Evolutionary conservation across 2,329 filamentous ascomycete genomes (phyloP).

Genomic region (Hymenoscyphus infarciens): DNA sequence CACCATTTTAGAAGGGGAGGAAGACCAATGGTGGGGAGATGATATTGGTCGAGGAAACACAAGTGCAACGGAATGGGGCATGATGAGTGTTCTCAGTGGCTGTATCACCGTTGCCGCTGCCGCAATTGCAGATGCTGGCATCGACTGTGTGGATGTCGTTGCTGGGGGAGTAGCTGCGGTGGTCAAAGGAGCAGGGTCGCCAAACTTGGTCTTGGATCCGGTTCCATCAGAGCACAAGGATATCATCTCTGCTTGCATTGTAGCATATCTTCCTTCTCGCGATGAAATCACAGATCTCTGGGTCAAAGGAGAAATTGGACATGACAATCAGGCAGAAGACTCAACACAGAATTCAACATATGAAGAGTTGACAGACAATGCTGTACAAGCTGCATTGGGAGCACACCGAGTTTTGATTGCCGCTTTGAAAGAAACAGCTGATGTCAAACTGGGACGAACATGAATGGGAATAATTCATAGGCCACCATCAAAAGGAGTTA

Average conservation of each 20-base stretch:
- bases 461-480: slow-evolving; percentile 8
- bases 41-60: slow-evolving; percentile 46
- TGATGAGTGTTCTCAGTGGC: slow-evolving; percentile 86
- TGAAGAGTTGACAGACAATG: slow-evolving; percentile 57
- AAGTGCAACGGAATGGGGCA: slow-evolving; percentile 69
- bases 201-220: slow-evolving; percentile 70
- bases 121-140: slow-evolving; percentile 88
- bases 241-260: slow-evolving; percentile 79
- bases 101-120: slow-evolving; percentile 93
- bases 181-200: slow-evolving; percentile 46
- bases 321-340: slow-evolving; percentile 38
- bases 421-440: slow-evolving; percentile 55
- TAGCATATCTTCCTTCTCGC: slow-evolving; percentile 80
- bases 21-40: slow-evolving; percentile 67
- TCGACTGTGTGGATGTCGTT: slow-evolving; percentile 90
- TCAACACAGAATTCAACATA: slow-evolving; percentile 38
- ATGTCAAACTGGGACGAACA: slow-evolving; percentile 34
- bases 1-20: slow-evolving; percentile 89
- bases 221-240: slow-evolving; percentile 74
- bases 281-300: slow-evolving; percentile 95
- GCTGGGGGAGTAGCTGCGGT: slow-evolving; percentile 85
- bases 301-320: slow-evolving; percentile 70
- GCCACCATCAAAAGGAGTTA: slow-evolving; percentile 5
- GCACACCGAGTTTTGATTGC: slow-evolving; percentile 57
- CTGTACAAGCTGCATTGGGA: slow-evolving; percentile 59